These are phyloP conservation scores for Biscutella laevigata DNA, from an alignment of 441 rosid species.

Conservation along the genomic window DNA sequence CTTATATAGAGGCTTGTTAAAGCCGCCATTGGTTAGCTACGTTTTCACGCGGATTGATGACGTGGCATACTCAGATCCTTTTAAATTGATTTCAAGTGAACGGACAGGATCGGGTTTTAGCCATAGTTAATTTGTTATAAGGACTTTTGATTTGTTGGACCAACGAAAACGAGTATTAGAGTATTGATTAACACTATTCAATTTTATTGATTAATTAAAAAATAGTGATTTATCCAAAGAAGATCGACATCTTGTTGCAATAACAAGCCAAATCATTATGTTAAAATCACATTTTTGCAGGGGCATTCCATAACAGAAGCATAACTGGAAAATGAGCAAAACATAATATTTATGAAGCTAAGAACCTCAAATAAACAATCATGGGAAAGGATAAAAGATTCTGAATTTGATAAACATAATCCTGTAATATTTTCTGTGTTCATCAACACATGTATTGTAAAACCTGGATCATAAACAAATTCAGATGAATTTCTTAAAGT, in stretches of 20 bases:
- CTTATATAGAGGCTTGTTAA: constrained; percentile 3
- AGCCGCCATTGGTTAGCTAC: constrained; percentile 20
- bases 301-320: not conserved
- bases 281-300: not conserved
- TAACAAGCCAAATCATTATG: too few relatives aligned
- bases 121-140: too few relatives aligned
- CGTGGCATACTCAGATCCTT: not conserved
- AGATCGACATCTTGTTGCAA: too few relatives aligned
- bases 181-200: too few relatives aligned
- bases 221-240: too few relatives aligned
- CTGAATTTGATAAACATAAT: not conserved
- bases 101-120: not conserved
- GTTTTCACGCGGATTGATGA: constrained; percentile 21
- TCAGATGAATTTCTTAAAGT: not conserved
- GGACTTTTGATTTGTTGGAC: too few relatives aligned
- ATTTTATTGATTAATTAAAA: too few relatives aligned
- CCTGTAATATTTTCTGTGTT: not conserved
- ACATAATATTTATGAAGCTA: too few relatives aligned
- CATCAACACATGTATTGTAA: constrained; percentile 17
- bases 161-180: too few relatives aligned
- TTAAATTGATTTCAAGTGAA: not conserved
- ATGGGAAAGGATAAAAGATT: not conserved
- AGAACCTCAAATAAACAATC: not conserved
- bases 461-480: constrained; percentile 11
- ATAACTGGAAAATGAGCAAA: not conserved